A percentile compares a stretch with the other conserved stretches of the same genome.
Evolutionary conservation across 2,329 filamentous ascomycete species (phyloP).

Genomic region (Aspergillus sergii): DNA sequence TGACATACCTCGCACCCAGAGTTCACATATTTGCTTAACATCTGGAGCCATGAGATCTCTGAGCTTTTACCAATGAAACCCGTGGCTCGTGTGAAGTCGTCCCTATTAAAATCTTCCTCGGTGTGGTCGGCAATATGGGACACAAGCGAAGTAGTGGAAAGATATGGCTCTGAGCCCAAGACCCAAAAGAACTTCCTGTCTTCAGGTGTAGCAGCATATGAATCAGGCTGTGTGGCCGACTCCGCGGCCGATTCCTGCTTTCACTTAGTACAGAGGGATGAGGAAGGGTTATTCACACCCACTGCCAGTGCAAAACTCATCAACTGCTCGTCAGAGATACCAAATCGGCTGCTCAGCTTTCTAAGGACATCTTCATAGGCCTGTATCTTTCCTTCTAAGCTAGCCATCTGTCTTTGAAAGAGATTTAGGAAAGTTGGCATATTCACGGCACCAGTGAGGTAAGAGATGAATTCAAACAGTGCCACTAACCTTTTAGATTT

Average conservation of each 20-base stretch:
- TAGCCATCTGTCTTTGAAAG: conserved; percentile 41
- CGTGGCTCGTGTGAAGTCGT: conserved; percentile 40
- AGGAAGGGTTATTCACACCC: conserved; percentile 25
- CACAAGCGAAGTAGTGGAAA: neutral
- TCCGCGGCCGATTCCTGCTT: conserved; percentile 30
- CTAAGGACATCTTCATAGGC: conserved; percentile 44
- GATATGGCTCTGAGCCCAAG: neutral
- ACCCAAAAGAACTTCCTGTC: neutral
- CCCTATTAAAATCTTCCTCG: conserved; percentile 47
- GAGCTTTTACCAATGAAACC: conserved; percentile 50
- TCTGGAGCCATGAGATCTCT: conserved; percentile 49
- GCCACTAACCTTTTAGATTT: conserved; percentile 45
- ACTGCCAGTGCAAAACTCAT: conserved; percentile 36
- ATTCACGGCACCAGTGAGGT: neutral
- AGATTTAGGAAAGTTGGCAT: neutral
- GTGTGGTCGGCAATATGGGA: conserved; percentile 40
- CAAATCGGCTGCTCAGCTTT: conserved; percentile 39
- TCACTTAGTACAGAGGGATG: conserved; percentile 19
- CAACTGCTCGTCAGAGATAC: conserved; percentile 39
- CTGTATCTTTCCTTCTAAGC: conserved; percentile 44
- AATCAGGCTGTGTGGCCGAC: conserved; percentile 19
- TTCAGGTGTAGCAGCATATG: neutral
- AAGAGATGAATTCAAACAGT: neutral
- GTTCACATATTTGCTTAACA: conserved; percentile 37
- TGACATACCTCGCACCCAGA: conserved; percentile 25